Base-by-base conservation (phyloP, 768 basidiomycete genomes). In the Leucosporidium yakuticum region DNA sequence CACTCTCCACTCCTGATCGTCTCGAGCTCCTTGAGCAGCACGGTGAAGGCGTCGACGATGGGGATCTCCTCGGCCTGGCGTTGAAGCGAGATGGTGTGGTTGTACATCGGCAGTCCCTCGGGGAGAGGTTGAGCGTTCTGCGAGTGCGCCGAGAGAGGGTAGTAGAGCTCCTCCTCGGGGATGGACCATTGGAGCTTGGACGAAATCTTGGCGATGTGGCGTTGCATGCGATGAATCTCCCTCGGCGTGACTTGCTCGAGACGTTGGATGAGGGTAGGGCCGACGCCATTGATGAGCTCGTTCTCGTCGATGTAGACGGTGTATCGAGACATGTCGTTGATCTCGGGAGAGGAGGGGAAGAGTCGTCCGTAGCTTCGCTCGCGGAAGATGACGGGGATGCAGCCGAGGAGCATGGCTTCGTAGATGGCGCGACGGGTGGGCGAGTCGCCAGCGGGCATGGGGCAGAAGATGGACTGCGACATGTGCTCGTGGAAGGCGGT, bases 311-410 rank as follows among this genome's bases (percentile, higher is more conserved):
- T 32, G 57, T 60, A 66, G 59, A 72, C 64, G 15, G 65, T 66
- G 67, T 68, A 72, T 29, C 57, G 55, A 5, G 47, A 51, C 44
- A 68, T 12, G 58, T 72, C 70, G 67, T 72, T 72, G 67, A 72
- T 51, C 19, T 68, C 70, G 36, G 70, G 64, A 21, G 62, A 56
- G 19, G 70, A 68, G 17, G 70, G 70, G 67, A 72, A 69, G 7
- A 72, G 49, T 29, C 70, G 64, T 0, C 70, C 70, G 62, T 68
- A 72, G 39, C 61, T 56, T 48, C 51, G 50, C 32, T 72, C 67
- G 56, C 70, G 70, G 64, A 72, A 72, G 47, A 72, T 57, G 64
- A 72, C 70, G 53, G 70, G 70, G 59, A 72, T 72, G 59, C 70
- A 72, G 4, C 70, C 70, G 67, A 72, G 67, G 27, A 66, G 62